phyloP scores from a whole-genome alignment of 352 stramenopile genomes.

The Pythium oligandrum region DNA sequence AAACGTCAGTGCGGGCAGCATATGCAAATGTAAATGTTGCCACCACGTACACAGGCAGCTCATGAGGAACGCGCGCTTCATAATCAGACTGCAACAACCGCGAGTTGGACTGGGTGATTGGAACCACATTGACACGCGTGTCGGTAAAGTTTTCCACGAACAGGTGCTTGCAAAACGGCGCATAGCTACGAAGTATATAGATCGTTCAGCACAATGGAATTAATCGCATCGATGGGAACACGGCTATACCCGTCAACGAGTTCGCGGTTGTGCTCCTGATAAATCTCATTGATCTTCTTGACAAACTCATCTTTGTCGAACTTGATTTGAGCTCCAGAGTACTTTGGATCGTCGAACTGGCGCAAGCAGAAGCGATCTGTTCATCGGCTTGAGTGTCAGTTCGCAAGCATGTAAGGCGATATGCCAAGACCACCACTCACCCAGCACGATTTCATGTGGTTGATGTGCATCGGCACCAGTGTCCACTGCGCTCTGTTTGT shows the following conservation, averaged over 20 bases:
- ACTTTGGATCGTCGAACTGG: conserved; percentile 81
- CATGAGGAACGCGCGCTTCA: conserved; percentile 90
- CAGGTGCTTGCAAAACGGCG: conserved; percentile 98
- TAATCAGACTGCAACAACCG: conserved; percentile 92
- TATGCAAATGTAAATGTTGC: not conserved
- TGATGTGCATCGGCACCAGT: conserved; percentile 10
- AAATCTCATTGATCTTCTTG: conserved; percentile 81
- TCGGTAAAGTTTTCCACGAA: conserved; percentile 95
- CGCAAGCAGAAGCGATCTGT: conserved; percentile 78
- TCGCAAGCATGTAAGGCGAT: not conserved
- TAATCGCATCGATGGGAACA: not conserved
- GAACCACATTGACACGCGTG: conserved; percentile 82
- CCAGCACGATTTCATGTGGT: conserved; percentile 47
- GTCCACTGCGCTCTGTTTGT: too few species aligned
- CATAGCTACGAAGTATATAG: conserved; percentile 70
- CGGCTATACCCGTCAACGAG: conserved; percentile 57
- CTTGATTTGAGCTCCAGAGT: conserved; percentile 63
- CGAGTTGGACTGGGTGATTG: conserved; percentile 93
- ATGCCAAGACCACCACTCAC: conserved; percentile 18
- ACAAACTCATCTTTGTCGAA: conserved; percentile 77
- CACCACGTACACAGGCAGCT: conserved; percentile 88
- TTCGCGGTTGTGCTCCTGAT: conserved; percentile 48
- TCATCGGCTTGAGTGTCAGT: not conserved
- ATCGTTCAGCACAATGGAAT: not conserved
- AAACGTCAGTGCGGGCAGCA: not conserved